A percentile compares a stretch with the other conserved stretches of the same genome.
Evolutionary conservation across 345 rosid species (phyloP).

Genomic region (Populus davidiana): DNA sequence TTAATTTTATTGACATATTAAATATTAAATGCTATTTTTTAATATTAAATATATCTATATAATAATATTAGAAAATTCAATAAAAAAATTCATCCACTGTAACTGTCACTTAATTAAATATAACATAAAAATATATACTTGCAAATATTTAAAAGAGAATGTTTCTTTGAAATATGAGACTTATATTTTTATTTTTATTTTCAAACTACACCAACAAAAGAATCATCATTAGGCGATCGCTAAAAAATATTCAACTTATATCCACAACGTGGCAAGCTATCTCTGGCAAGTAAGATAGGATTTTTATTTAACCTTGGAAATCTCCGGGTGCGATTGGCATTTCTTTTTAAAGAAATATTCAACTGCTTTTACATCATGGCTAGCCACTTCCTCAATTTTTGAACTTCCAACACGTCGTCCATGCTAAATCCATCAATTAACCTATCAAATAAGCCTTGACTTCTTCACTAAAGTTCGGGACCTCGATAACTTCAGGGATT

Average conservation of each 20-base stretch:
- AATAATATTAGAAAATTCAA: too few relatives aligned
- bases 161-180: too few relatives aligned
- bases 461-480: conserved; percentile 73
- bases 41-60: too few relatives aligned
- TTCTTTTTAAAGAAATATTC: conserved; percentile 91
- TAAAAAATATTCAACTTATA: not conserved
- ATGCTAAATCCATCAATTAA: conserved; percentile 59
- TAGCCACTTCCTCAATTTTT: conserved; percentile 77
- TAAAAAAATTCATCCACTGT: too few relatives aligned
- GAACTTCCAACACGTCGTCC: conserved; percentile 76
- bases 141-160: too few relatives aligned
- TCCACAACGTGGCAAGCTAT: not conserved
- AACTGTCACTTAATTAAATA: too few relatives aligned
- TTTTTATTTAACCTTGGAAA: conserved; percentile 52
- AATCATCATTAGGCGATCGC: not conserved
- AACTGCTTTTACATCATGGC: conserved; percentile 94
- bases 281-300: not conserved
- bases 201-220: too few relatives aligned
- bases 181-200: too few relatives aligned
- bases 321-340: conserved; percentile 52
- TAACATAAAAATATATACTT: too few relatives aligned
- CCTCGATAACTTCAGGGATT: conserved; percentile 70
- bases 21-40: too few relatives aligned
- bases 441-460: conserved; percentile 46
- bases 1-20: too few relatives aligned